Conservation (phyloP, 208 protist species). For the Leishmania mexicana region DNA sequence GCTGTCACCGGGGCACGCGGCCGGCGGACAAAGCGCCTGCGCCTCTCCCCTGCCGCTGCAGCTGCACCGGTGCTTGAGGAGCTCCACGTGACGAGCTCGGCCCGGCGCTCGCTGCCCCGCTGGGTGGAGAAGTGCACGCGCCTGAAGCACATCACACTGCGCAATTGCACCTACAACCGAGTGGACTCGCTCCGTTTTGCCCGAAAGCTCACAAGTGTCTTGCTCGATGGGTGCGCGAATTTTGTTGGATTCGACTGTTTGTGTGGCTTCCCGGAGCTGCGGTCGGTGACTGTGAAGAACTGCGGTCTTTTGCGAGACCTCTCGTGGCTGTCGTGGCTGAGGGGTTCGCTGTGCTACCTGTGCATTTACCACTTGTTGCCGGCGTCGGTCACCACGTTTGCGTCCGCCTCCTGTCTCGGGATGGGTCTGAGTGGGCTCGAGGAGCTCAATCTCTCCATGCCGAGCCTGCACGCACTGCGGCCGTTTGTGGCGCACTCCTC, state of each 20-base stretch:
- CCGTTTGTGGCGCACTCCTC: conserved; percentile 8
- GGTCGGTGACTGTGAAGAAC: conserved; percentile 1
- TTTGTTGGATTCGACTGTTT: conserved; percentile 14
- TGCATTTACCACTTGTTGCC: conserved; percentile 3
- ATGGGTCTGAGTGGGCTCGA: conserved; percentile 5
- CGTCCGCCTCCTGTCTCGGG: background rate
- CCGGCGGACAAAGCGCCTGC: background rate
- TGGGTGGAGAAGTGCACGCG: conserved; percentile 17
- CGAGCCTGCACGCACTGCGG: background rate
- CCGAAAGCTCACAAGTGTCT: background rate
- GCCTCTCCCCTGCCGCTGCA: background rate
- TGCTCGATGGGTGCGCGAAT: conserved; percentile 10
- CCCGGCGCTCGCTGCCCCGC: conserved; percentile 1
- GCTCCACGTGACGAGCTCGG: conserved; percentile 16
- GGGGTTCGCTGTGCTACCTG: conserved; percentile 6
- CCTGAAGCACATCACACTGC: conserved; percentile 7
- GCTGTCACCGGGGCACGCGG: background rate
- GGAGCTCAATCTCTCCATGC: conserved; percentile 12
- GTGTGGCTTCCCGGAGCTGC: conserved; percentile 15
- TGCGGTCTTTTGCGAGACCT: conserved; percentile 11
- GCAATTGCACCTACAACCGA: conserved; percentile 7
- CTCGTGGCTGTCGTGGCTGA: conserved; percentile 18
- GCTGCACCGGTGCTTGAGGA: conserved; percentile 25
- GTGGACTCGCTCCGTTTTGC: background rate
- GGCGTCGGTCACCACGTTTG: background rate